Evolutionary conservation across 2,329 filamentous ascomycete species (phyloP), one percentile per base, ranked within the genome.

Genomic region (Fusarium pseudograminearum): DNA sequence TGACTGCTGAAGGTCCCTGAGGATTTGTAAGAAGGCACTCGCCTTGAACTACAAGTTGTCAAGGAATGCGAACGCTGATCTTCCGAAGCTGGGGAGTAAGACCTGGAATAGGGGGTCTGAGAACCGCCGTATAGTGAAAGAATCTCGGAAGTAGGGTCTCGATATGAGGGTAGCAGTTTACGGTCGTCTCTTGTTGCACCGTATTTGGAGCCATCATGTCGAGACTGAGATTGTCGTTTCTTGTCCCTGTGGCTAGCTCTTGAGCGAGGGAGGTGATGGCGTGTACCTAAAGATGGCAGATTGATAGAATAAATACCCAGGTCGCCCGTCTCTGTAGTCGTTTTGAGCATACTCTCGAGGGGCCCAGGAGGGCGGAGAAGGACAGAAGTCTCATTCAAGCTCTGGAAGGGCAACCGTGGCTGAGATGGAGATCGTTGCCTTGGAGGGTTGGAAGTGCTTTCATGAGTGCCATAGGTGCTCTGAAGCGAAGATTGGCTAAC

Each of bases 341-440:
- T 90, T 78, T 87, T 90, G 61, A 90, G 80, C 88, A 90, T 90
- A 75, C 87, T 85, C 70, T 89, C 84, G n/a, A 90, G 78, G 3
- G 85, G 85, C 7, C 84, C 86, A 1, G 87, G 85, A 2, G 81
- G 85, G 46, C 78, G 80, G 16, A 84, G 79, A 52, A 85, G 77
- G 30, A 76, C 74, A 31, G 78, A 74, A 57, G 83, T 83, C 57
- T 84, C 81, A 51, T 82, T 80, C 61, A 84, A 78, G 69, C 79
- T 81, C 59, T 81, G 80, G 33, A 85, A 77, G 7, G 83, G 82
- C 36, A 80, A 80, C 65, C 73, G 78, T 34, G 79, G 71, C 5
- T 66, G 71, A 33, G 78, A 62, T 33, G 68, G 62, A 20, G 70
- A 71, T 34, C 71, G 70, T 38, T 68, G 51, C 9, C 67, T 69